These are phyloP conservation scores for Scheffersomyces coipomensis DNA, from an alignment of 805 yeast species.

Conservation along the genomic window DNA sequence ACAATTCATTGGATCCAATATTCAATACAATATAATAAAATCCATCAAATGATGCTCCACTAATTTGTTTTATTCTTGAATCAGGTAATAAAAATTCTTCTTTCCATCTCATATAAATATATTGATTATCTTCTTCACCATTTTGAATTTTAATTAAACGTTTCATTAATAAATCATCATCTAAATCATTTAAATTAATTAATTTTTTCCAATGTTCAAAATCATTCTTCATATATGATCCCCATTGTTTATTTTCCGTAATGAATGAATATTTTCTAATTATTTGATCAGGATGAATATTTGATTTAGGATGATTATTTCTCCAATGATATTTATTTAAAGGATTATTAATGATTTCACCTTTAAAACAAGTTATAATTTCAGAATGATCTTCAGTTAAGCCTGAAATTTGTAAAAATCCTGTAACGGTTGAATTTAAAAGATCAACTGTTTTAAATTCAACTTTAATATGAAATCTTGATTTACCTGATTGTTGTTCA, in stretches of 20 bases:
- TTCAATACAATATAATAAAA: conserved; percentile 86
- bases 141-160: conserved; percentile 28
- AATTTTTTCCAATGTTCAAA: conserved; percentile 53
- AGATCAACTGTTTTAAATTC: conserved; percentile 71
- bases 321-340: conserved; percentile 23
- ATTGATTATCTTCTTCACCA: conserved; percentile 26
- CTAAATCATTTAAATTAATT: conserved; percentile 47
- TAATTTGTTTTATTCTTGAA: conserved; percentile 56
- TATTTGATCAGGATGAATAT: conserved; percentile 6
- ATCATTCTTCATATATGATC: conserved; percentile 39
- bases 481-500: conserved; percentile 66
- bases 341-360: conserved; percentile 63
- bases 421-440: conserved; percentile 47
- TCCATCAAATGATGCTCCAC: conserved; percentile 87
- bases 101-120: conserved; percentile 91
- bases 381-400: conserved; percentile 61
- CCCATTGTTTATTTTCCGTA: conserved; percentile 62
- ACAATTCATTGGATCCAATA: conserved; percentile 41
- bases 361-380: conserved; percentile 70
- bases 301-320: conserved; percentile 3
- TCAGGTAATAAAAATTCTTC: conserved; percentile 86
- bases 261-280: conserved; percentile 46
- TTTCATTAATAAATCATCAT: conserved; percentile 35
- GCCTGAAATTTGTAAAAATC: conserved; percentile 65
- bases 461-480: conserved; percentile 65